Percentiles rank a stretch among this genome's conserved stretches.
These are phyloP conservation scores for Cicer chorassanicum DNA, from an alignment of 306 rosid genomes.

Conservation along the genomic window DNA sequence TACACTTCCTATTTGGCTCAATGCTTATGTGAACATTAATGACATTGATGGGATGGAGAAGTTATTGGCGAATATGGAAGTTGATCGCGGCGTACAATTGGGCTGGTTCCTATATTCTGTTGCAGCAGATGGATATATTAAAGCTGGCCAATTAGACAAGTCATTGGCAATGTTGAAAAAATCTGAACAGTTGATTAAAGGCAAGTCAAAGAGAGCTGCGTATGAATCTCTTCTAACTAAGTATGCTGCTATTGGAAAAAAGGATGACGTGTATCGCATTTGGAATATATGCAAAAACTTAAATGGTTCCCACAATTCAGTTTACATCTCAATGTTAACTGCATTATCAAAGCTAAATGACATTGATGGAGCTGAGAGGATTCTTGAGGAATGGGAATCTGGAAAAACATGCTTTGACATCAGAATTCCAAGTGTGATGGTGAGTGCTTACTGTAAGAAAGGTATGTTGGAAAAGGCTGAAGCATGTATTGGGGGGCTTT, in stretches of 20 bases:
- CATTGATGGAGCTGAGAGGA: slow-evolving; percentile 64
- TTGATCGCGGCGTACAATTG: slow-evolving; percentile 28
- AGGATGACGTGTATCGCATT: slow-evolving; percentile 59
- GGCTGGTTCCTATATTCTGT: slow-evolving; percentile 52
- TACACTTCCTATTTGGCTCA: slow-evolving; percentile 47
- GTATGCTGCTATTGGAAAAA: slow-evolving; percentile 54
- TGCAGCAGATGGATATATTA: slow-evolving; percentile 59
- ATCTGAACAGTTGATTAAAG: slow-evolving; percentile 50
- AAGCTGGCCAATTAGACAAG: slow-evolving; percentile 58
- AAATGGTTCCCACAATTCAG: slow-evolving; percentile 32
- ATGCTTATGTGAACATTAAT: slow-evolving; percentile 49
- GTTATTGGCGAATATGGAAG: slow-evolving; percentile 55
- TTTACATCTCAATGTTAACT: slow-evolving; percentile 53
- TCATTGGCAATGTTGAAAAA: slow-evolving; percentile 50
- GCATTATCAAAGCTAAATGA: slow-evolving; percentile 61
- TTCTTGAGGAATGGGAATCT: slow-evolving; percentile 66
- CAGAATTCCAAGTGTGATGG: slow-evolving; percentile 53
- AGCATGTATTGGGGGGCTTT: slow-evolving; percentile 48
- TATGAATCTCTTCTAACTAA: slow-evolving; percentile 53
- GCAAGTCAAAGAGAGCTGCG: slow-evolving; percentile 41
- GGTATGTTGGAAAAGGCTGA: slow-evolving; percentile 63
- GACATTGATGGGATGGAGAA: slow-evolving; percentile 56
- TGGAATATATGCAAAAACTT: slow-evolving; percentile 57
- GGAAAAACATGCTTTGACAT: slow-evolving; percentile 47
- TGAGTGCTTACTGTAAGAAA: slow-evolving; percentile 55